Conservation (phyloP, 331 rosid species). For the Acacia pycnantha region DNA sequence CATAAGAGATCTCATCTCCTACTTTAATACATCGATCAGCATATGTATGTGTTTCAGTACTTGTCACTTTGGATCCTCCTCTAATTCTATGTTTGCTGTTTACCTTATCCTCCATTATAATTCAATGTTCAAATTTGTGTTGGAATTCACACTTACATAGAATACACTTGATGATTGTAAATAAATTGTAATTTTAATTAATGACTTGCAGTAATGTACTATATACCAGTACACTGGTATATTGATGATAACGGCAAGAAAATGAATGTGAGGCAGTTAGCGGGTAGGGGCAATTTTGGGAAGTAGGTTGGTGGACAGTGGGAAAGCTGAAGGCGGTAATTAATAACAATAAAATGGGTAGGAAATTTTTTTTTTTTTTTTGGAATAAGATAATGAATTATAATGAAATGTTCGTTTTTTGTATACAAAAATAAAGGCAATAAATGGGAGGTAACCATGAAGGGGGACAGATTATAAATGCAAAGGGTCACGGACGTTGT, state of each 20-base stretch:
- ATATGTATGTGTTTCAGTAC: background rate
- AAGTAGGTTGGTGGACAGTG: background rate
- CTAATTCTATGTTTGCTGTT: background rate
- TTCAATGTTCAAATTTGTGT: background rate
- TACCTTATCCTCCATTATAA: background rate
- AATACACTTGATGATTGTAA: background rate
- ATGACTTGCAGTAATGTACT: too few species aligned
- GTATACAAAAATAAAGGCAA: background rate
- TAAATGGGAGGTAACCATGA: background rate
- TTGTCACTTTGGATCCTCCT: background rate
- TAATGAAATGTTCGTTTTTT: too few species aligned
- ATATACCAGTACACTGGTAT: too few species aligned
- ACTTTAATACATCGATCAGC: background rate
- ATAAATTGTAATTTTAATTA: too few species aligned
- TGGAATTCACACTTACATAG: background rate
- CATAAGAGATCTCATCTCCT: conserved; percentile 14
- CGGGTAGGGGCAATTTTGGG: background rate
- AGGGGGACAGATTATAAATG: background rate
- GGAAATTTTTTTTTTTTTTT: background rate
- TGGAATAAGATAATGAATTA: background rate
- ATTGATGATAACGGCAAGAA: too few species aligned
- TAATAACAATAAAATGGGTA: too few species aligned
- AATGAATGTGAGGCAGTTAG: too few species aligned
- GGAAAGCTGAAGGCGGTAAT: background rate
- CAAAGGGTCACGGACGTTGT: background rate